Conservation (phyloP, 129 eudicot genomes). For the Glebionis coronaria region DNA sequence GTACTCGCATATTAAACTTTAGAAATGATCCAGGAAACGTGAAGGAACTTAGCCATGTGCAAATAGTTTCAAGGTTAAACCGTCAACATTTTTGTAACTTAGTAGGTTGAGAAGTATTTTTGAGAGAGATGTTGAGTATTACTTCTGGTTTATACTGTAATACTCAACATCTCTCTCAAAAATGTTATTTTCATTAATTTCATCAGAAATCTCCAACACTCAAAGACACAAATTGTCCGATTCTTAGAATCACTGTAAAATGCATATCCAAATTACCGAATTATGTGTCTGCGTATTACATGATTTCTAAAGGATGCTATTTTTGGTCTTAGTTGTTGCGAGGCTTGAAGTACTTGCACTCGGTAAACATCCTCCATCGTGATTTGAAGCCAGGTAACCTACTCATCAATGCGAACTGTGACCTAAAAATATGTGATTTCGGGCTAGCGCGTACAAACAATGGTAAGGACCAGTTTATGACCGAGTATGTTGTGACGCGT, state of each 20-base stretch:
- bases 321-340: conserved; percentile 52
- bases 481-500: conserved; percentile 73
- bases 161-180: too few relatives aligned
- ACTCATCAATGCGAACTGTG: conserved; percentile 66
- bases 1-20: too few relatives aligned
- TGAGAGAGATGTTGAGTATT: too few relatives aligned
- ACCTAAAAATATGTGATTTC: conserved; percentile 67
- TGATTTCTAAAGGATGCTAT: background rate
- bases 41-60: too few relatives aligned
- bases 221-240: background rate
- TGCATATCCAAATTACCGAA: background rate
- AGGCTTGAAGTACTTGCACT: conserved; percentile 74
- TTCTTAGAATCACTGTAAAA: background rate
- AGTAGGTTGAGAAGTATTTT: too few relatives aligned
- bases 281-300: background rate
- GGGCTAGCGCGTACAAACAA: conserved; percentile 70
- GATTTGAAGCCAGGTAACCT: conserved; percentile 75
- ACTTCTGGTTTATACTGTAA: too few relatives aligned
- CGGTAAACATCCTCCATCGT: conserved; percentile 72
- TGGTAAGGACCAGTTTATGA: conserved; percentile 69
- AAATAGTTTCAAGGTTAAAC: too few relatives aligned
- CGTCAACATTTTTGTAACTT: too few relatives aligned
- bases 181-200: too few relatives aligned
- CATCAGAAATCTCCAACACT: background rate
- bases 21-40: too few relatives aligned